phyloP scores from a whole-genome alignment of 139 green algal species.

The Chlorella ohadii region DNA sequence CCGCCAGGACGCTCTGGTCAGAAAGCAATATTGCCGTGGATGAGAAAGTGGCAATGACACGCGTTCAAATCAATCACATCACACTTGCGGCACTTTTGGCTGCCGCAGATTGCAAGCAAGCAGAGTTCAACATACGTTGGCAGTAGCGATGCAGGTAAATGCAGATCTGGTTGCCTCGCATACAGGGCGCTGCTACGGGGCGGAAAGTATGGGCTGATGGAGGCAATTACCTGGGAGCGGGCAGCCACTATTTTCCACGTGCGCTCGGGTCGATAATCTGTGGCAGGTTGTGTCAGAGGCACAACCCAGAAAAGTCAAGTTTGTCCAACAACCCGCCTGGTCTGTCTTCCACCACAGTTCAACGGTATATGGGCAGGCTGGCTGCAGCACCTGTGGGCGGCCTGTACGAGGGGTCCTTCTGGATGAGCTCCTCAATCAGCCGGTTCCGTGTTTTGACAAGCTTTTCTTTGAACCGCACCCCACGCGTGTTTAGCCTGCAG shows the following conservation, averaged over 20 bases:
- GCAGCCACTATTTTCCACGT: constrained; percentile 86
- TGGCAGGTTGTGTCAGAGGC: not conserved
- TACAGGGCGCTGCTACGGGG: too few species aligned
- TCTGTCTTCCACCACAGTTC: not conserved
- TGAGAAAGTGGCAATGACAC: too few species aligned
- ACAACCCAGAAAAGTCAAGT: not conserved
- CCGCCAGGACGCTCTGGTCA: too few species aligned
- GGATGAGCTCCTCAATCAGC: constrained; percentile 95
- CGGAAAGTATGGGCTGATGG: too few species aligned
- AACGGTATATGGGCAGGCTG: not conserved
- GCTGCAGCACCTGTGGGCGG: constrained; percentile 68
- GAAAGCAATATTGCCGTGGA: too few species aligned
- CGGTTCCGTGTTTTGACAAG: constrained; percentile 68
- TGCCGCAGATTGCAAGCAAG: too few species aligned
- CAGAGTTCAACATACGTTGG: too few species aligned
- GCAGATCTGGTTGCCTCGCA: too few species aligned
- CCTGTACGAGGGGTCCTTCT: constrained; percentile 83
- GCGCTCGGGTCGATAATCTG: constrained; percentile 34
- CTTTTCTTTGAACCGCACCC: constrained; percentile 72
- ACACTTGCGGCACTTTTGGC: too few species aligned
- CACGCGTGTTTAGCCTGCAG: constrained; percentile 20
- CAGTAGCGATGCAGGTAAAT: too few species aligned
- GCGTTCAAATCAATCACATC: too few species aligned
- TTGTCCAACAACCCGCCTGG: not conserved
- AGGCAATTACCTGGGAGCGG: too few species aligned